A percentile compares a stretch with the other conserved stretches of the same genome.
Conservation (phyloP, 140 eudicot species). For the Flaveria floridana region DNA sequence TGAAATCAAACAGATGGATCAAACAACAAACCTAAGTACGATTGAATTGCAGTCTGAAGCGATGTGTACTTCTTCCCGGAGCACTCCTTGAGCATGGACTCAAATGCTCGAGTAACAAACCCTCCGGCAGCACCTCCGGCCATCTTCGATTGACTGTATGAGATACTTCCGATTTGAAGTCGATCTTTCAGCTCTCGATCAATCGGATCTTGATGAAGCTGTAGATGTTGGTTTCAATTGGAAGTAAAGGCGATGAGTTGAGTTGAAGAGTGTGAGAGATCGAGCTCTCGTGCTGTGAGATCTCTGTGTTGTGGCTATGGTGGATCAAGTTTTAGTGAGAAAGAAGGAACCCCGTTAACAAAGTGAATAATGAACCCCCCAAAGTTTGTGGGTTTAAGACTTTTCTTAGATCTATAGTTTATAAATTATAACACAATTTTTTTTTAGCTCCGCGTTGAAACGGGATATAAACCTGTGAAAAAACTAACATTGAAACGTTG, state of each 20-base stretch:
- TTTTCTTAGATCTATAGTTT: neutral
- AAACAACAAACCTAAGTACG: constrained; percentile 57
- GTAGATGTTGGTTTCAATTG: constrained; percentile 22
- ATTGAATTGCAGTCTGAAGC: constrained; percentile 61
- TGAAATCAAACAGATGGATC: constrained; percentile 12
- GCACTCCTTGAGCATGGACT: constrained; percentile 79
- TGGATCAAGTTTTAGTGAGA: constrained; percentile 27
- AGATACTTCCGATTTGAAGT: constrained; percentile 19
- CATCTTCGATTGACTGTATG: constrained; percentile 28
- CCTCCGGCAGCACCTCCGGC: constrained; percentile 88
- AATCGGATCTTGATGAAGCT: constrained; percentile 18
- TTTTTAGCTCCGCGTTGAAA: no score
- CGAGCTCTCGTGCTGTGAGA: constrained; percentile 14
- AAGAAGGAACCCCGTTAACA: constrained; percentile 22
- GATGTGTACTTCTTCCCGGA: constrained; percentile 58
- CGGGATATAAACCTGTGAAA: no score
- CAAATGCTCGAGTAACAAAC: constrained; percentile 74
- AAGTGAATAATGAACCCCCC: constrained; percentile 2
- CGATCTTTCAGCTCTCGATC: constrained; percentile 22
- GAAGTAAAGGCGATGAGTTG: constrained; percentile 23
- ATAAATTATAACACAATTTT: no score
- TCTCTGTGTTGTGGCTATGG: constrained; percentile 21
- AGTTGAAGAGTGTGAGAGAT: constrained; percentile 26
- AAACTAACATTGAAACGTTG: no score
- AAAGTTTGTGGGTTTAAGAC: constrained; percentile 21